Evolutionary conservation across 2,329 filamentous ascomycete genomes (phyloP).

Genomic region (Exophiala oligosperma): DNA sequence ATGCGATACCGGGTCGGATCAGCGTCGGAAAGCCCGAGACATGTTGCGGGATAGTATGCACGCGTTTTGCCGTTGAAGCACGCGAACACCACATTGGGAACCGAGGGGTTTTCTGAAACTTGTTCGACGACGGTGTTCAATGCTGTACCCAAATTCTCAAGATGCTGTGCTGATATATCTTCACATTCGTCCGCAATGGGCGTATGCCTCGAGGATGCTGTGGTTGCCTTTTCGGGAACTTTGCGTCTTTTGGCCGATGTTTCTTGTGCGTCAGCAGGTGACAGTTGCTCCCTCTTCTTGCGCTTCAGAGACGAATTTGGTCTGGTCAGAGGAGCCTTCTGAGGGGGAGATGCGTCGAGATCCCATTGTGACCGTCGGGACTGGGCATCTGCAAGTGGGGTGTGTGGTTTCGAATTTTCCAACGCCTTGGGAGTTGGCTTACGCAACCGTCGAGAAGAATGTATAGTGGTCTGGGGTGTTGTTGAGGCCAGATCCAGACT

Average conservation of each 20-base stretch:
- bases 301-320: constrained; percentile 6
- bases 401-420: constrained; percentile 20
- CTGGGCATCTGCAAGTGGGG: constrained; percentile 39
- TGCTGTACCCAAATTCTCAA: constrained; percentile 12
- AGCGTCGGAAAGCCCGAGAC: constrained; percentile 46
- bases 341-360: constrained; percentile 41
- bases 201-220: background rate
- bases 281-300: background rate
- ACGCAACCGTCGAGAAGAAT: background rate
- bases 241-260: background rate
- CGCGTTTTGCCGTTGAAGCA: constrained; percentile 57
- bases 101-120: constrained; percentile 31
- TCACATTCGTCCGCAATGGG: background rate
- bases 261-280: too few relatives aligned
- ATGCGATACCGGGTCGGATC: constrained; percentile 46
- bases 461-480: background rate
- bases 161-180: background rate
- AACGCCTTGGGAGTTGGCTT: constrained; percentile 6
- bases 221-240: background rate
- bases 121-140: background rate
- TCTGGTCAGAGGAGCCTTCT: constrained; percentile 9
- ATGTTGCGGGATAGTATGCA: constrained; percentile 63
- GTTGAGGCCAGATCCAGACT: background rate
- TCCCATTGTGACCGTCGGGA: constrained; percentile 44
- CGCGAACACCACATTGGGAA: constrained; percentile 58